Base-by-base conservation (phyloP, 305 asterid genomes). In the Euphrasia arctica region DNA sequence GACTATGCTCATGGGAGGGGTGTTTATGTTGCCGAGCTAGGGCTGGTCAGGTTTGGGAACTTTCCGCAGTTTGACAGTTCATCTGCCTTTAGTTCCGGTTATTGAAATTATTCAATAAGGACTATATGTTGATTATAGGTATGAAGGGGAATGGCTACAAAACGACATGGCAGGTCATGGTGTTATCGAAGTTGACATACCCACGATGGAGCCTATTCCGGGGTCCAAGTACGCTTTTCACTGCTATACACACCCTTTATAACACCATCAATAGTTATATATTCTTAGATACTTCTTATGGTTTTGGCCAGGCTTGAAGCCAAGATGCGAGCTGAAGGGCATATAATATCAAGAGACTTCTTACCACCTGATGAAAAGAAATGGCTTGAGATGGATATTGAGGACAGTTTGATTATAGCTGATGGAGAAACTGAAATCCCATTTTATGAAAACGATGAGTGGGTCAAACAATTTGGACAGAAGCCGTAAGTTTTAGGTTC, bases 131-230 rank as follows among this genome's bases (percentile, higher is more conserved):
- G 68, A 42, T 68, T 62, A 70, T 74, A 87, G 98, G 73, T 92
- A 92, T 70, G 98, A 92, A 75, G 98, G 98, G 31, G 98, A 93
- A 77, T 93, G 98, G 98, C 84, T 93, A 66, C 95, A 78, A 78
- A 93, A 93, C 72, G 65, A 80, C 73, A 87, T 90, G 95, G 98
- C 88, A 79, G 98, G 98, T 67, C 98, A 93, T 80, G 98, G 98
- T 66, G 89, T 93, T 72, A 87, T 90, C 79, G 98, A 93, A 83
- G 98, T 93, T 69, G 97, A 93, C 4, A 83, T 93, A 76, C 98
- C 98, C 68, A 72, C 66, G 13, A 62, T 64, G 9, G 83, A 93
- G 79, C 98, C 98, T 68, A 66, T 87, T 52, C 97, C 98, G 22
- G 98, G 97, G 54, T 93, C 98, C 66, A 83, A 87, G 98, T 93